phyloP scores from a whole-genome alignment of 192 early-diverging fungal genomes.

The Ambispora gerdemannii region DNA sequence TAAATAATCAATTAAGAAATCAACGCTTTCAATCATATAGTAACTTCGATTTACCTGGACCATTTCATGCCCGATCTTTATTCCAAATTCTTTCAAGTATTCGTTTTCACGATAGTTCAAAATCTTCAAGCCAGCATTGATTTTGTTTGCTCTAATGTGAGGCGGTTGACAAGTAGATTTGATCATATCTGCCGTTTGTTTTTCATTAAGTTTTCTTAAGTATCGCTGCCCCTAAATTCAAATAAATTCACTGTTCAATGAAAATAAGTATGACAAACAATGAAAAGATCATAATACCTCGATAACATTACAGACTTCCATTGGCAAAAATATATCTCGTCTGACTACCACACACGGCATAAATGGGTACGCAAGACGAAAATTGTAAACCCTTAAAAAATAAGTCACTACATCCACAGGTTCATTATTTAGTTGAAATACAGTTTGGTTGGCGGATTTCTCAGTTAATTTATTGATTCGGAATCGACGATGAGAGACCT shows the following conservation, averaged over 20 bases:
- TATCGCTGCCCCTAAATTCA: conserved; percentile 72
- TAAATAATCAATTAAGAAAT: neutral
- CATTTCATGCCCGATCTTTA: conserved; percentile 68
- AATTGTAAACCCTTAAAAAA: conserved; percentile 71
- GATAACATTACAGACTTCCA: conserved; percentile 87
- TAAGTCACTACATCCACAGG: conserved; percentile 68
- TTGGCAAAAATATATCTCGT: conserved; percentile 66
- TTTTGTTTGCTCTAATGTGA: conserved; percentile 73
- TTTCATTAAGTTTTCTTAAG: conserved; percentile 76
- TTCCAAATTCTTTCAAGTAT: conserved; percentile 71
- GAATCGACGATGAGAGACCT: conserved; percentile 59
- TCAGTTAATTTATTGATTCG: conserved; percentile 62
- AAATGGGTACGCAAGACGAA: conserved; percentile 66
- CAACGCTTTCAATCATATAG: neutral
- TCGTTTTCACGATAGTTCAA: conserved; percentile 67
- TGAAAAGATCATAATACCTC: conserved; percentile 17
- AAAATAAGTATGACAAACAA: neutral
- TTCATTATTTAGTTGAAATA: conserved; percentile 62
- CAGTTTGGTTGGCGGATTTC: conserved; percentile 62
- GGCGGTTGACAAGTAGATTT: conserved; percentile 86
- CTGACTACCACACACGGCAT: conserved; percentile 73
- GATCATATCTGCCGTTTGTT: conserved; percentile 93
- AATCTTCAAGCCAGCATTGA: conserved; percentile 64
- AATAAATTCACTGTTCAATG: too few relatives aligned
- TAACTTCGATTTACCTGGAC: conserved; percentile 39